Conservation (phyloP, 2,329 filamentous ascomycete genomes). For the Aureobasidium sp. region DNA sequence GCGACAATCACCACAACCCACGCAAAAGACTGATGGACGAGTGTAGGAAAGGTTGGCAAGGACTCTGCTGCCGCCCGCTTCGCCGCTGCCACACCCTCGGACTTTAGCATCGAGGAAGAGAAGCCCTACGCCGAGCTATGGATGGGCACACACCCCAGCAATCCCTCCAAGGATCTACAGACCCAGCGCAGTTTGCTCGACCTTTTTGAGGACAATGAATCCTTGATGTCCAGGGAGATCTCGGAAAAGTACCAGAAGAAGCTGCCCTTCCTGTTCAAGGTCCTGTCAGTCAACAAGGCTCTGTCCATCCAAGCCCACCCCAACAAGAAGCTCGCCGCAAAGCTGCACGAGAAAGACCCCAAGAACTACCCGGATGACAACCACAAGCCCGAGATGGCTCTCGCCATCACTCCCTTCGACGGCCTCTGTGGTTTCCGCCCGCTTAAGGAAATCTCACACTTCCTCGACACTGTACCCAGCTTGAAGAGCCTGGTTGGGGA, state of each 20-base stretch:
- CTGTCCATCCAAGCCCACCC: constrained; percentile 89
- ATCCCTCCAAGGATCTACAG: constrained; percentile 80
- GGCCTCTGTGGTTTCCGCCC: constrained; percentile 94
- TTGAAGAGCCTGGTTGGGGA: constrained; percentile 40
- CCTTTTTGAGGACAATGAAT: constrained; percentile 77
- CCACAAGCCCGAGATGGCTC: constrained; percentile 99
- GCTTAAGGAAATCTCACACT: constrained; percentile 75
- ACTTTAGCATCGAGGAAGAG: constrained; percentile 70
- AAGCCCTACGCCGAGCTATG: constrained; percentile 97
- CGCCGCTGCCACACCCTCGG: constrained; percentile 73
- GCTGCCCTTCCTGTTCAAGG: constrained; percentile 95
- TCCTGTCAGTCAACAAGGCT: constrained; percentile 90
- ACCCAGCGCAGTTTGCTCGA: constrained; percentile 83
- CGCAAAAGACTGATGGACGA: constrained; percentile 21
- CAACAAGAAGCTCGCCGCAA: constrained; percentile 67
- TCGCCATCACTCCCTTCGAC: constrained; percentile 93
- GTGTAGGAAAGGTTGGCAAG: constrained; percentile 69
- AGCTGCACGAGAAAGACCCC: constrained; percentile 75
- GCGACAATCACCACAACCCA: neutral
- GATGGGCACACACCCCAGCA: constrained; percentile 98
- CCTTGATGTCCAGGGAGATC: constrained; percentile 67
- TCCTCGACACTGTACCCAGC: constrained; percentile 58
- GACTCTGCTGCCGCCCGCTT: constrained; percentile 84
- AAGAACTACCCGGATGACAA: constrained; percentile 99
- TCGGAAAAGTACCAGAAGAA: constrained; percentile 68